Base-by-base conservation (phyloP, 805 yeast genomes). In the Teunomyces aglyptinius region DNA sequence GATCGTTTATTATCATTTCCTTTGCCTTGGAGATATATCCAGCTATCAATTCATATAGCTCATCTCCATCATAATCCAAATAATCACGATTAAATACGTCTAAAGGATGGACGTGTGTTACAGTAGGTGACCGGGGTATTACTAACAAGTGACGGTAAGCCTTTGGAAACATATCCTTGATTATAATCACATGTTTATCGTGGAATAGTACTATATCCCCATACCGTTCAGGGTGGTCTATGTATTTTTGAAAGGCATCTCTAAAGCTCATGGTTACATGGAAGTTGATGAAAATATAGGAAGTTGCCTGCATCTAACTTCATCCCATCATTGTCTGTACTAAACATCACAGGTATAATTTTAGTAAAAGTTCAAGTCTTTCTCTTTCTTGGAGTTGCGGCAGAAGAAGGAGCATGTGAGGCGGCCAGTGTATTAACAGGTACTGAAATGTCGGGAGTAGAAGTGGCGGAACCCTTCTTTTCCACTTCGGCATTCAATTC, bases 151-250 rank as follows among this genome's bases (percentile, higher is more conserved):
- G 96, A 31, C 77, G 65, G 3, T 65, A 48, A 0, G 90, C 68
- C 60, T 87, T 87, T 4, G 91, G 88, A 57, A 68, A 87, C 26
- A 58, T 59, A 59, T 87, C 96, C 34, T 64, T 62, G 10, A 87
- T 69, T 3, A 86, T 78, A 2, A 80, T 76, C 11, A 74, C 82
- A 31, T 77, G 64, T 0, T 73, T 76, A 48, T 86, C 86, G 45
- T 64, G 59, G 49, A 61, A 78, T 0, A 82, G 43, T 1, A 83
- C 77, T 36, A 36, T 36, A 2, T 55, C 50, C 2, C 64, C 68
- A 43, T 58, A 61, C 16, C 51, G 48, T 7, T 68, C 72, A 0
- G 89, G 87, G 18, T 65, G 43, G 13, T 60, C 63, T 8, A 85
- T 68, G 60, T 80, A 84, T 29, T 56, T 55, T 42, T 70, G 70